Evolutionary conservation across 1,284 basidiomycete genomes (phyloP), one percentile per base, ranked within the genome.

Genomic region (Bjerkandera adusta): DNA sequence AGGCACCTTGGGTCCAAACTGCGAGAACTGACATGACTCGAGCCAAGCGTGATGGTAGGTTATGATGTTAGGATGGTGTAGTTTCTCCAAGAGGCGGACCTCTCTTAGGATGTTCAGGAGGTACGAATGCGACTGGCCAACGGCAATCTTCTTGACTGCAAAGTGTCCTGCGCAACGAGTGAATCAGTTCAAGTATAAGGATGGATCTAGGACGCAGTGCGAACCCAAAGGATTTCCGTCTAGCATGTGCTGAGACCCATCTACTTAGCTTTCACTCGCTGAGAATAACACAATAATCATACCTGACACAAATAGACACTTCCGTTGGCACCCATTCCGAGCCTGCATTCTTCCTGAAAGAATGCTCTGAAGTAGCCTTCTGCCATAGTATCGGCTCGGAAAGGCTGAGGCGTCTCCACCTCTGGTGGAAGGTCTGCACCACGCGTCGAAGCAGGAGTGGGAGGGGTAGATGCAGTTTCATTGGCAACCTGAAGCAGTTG

Each of bases 21-120:
- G 70, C 1, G 91, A 93, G 67, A 95, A 95, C 49, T 85, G 84
- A 40, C 77, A 79, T 0, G 77, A 75, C 63, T 97, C 94, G 15
- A 97, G 79, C 94, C 94, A 97, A 0, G 93, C 84, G 58, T 97
- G 94, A 65, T 97, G 94, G 61, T 97, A 97, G 13, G 90, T 92
- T 52, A 97, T 81, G 55, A 97, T 92, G 55, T 97, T 96, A 3
- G 85, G 88, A 68, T 97, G 94, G 44, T 86, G 82, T 3, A 97
- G 70, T n/a, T 79, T 74, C 62, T 97, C 92, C 43, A 97, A 71
- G 4, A 95, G 71, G 39, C 88, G 41, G 40, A 83, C 87, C 71
- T 95, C 92, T 42, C 82, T 79, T 25, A 96, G 69, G 45, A 90
- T 92, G 41, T 83, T 81, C 34, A 92, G 68, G 3, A 95, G 73